A percentile compares a stretch with the other conserved stretches of the same genome.
These are phyloP conservation scores for Chalaropsis ovoidea DNA, from an alignment of 2,329 filamentous ascomycete species.

Conservation along the genomic window DNA sequence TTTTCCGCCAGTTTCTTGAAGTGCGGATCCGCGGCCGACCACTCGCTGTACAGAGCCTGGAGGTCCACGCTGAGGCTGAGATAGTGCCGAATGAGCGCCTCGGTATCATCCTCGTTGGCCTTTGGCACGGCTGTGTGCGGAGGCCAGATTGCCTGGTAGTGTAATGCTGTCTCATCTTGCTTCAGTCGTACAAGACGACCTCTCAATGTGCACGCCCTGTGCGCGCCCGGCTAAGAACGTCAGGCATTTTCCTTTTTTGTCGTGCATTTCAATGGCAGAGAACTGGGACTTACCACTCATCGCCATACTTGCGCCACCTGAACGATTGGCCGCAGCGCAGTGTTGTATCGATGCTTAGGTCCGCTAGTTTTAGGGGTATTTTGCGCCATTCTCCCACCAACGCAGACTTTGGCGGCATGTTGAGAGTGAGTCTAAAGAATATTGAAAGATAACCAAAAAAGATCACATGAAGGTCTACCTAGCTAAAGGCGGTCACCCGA, in stretches of 20 bases:
- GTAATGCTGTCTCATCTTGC: slow-evolving; percentile 67
- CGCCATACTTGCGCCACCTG: slow-evolving; percentile 76
- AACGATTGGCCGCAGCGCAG: slow-evolving; percentile 94
- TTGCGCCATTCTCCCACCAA: slow-evolving; percentile 55
- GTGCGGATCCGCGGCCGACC: slow-evolving; percentile 76
- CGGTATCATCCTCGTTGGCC: slow-evolving; percentile 51
- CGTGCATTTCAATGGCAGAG: background rate
- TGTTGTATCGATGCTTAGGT: slow-evolving; percentile 90
- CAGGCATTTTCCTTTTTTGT: slow-evolving; percentile 1
- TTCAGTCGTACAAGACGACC: slow-evolving; percentile 76
- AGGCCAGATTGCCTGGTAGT: slow-evolving; percentile 66
- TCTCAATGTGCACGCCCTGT: slow-evolving; percentile 68
- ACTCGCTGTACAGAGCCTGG: slow-evolving; percentile 66
- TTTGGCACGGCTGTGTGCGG: slow-evolving; percentile 24
- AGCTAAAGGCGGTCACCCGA: slow-evolving; percentile 2
- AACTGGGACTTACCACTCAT: slow-evolving; percentile 58
- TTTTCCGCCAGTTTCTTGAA: slow-evolving; percentile 78
- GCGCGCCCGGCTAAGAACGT: slow-evolving; percentile 14
- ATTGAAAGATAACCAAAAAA: slow-evolving; percentile 12
- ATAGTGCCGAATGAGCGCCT: slow-evolving; percentile 68
- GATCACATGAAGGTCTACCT: slow-evolving; percentile 10
- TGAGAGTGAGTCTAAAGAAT: slow-evolving; percentile 11
- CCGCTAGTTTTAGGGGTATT: slow-evolving; percentile 68
- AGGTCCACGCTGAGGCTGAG: slow-evolving; percentile 77
- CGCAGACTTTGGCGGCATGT: slow-evolving; percentile 18